These are phyloP conservation scores for Adansonia madagascariensis DNA, from an alignment of 441 rosid genomes.

Conservation along the genomic window DNA sequence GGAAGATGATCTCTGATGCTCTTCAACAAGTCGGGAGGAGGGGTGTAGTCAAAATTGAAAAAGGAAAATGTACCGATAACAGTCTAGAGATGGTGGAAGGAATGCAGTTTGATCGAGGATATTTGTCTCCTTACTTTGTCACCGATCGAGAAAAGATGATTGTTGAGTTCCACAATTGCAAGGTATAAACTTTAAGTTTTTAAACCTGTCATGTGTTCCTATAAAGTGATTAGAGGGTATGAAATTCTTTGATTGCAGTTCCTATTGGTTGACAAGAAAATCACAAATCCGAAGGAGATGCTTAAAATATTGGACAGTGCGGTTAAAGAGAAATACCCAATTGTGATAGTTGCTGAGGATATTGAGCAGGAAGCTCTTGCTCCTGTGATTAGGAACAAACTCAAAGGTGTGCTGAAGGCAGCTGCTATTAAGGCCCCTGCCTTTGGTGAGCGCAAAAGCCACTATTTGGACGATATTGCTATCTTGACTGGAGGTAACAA, in stretches of 20 bases:
- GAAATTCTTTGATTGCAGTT: constrained; percentile 60
- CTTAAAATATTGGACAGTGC: constrained; percentile 82
- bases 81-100: constrained; percentile 74
- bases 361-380: constrained; percentile 82
- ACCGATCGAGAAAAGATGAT: constrained; percentile 66
- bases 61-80: constrained; percentile 60
- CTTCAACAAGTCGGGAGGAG: constrained; percentile 64
- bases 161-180: constrained; percentile 75
- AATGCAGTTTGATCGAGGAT: constrained; percentile 91
- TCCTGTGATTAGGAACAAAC: constrained; percentile 79
- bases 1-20: constrained; percentile 78
- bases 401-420: constrained; percentile 70
- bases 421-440: constrained; percentile 93
- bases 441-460: constrained; percentile 87
- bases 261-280: constrained; percentile 85
- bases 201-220: constrained; percentile 30
- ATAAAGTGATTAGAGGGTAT: constrained; percentile 36
- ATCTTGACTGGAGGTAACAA: constrained; percentile 85
- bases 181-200: constrained; percentile 51
- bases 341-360: constrained; percentile 79
- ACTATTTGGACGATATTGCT: constrained; percentile 86
- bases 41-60: constrained; percentile 78
- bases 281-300: constrained; percentile 76
- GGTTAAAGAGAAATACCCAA: constrained; percentile 76
- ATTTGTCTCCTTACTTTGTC: constrained; percentile 82